These are phyloP conservation scores for Gamsiella multidivaricata DNA, from an alignment of 192 early-diverging fungal genomes.

Conservation along the genomic window DNA sequence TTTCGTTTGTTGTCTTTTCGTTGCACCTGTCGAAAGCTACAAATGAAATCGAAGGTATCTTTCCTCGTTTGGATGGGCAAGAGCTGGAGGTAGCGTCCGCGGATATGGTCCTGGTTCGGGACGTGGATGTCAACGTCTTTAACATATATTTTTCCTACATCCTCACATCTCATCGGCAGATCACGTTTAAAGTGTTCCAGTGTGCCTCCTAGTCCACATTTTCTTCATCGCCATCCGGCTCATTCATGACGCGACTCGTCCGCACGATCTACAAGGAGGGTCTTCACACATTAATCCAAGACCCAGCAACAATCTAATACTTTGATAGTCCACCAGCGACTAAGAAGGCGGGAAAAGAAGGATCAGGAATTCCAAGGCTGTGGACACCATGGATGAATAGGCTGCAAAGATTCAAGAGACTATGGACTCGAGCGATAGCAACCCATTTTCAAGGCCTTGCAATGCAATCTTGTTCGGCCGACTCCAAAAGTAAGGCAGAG, in stretches of 20 bases:
- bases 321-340: not conserved
- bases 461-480: not conserved
- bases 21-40: too few species aligned
- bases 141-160: not conserved
- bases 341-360: not conserved
- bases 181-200: not conserved
- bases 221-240: not conserved
- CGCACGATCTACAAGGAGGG: not conserved
- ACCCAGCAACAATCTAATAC: not conserved
- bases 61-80: not conserved
- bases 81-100: not conserved
- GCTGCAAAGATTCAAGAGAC: not conserved
- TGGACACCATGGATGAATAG: not conserved
- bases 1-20: too few species aligned
- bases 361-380: not conserved
- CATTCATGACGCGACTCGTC: not conserved
- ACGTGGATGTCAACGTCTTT: not conserved
- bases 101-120: conserved; percentile 1
- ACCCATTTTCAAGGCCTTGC: not conserved
- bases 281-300: not conserved
- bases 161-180: too few species aligned
- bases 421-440: not conserved
- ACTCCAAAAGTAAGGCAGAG: not conserved
- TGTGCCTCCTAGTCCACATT: not conserved
- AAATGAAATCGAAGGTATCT: not conserved